These are phyloP conservation scores for Orobanche coerulescens DNA, from an alignment of 257 asterid genomes.

Conservation along the genomic window DNA sequence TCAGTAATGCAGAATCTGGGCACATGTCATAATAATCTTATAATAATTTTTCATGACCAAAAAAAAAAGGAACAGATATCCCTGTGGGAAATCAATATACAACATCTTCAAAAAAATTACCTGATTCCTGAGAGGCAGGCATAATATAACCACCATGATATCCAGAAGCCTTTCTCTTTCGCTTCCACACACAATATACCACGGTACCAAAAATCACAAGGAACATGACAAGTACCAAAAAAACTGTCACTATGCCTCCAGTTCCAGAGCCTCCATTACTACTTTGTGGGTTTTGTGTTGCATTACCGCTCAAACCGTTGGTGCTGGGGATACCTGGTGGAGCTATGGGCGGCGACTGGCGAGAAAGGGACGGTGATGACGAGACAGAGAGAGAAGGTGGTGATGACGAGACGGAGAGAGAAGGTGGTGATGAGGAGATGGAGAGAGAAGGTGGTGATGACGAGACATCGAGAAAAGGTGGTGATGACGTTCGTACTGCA, in stretches of 20 bases:
- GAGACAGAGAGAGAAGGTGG: conserved; percentile 32
- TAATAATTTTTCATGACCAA: neutral
- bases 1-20: conserved; percentile 51
- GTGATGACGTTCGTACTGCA: neutral
- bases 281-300: conserved; percentile 25
- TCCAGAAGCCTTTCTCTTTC: conserved; percentile 49
- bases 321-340: conserved; percentile 33
- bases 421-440: conserved; percentile 11
- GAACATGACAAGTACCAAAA: conserved; percentile 31
- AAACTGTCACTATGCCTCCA: conserved; percentile 39
- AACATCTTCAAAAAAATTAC: conserved; percentile 26
- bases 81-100: conserved; percentile 9
- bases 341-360: conserved; percentile 29
- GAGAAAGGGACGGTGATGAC: conserved; percentile 29
- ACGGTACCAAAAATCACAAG: conserved; percentile 40
- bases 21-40: conserved; percentile 26
- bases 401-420: conserved; percentile 28
- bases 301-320: conserved; percentile 25
- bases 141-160: conserved; percentile 39
- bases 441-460: no score
- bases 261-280: conserved; percentile 35
- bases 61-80: neutral
- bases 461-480: no score
- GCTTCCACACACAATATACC: conserved; percentile 47
- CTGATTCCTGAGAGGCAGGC: conserved; percentile 63